Evolutionary conservation across 192 early-diverging fungal genomes (phyloP), one percentile per base, ranked within the genome.

Genomic region (Podila horticola): DNA sequence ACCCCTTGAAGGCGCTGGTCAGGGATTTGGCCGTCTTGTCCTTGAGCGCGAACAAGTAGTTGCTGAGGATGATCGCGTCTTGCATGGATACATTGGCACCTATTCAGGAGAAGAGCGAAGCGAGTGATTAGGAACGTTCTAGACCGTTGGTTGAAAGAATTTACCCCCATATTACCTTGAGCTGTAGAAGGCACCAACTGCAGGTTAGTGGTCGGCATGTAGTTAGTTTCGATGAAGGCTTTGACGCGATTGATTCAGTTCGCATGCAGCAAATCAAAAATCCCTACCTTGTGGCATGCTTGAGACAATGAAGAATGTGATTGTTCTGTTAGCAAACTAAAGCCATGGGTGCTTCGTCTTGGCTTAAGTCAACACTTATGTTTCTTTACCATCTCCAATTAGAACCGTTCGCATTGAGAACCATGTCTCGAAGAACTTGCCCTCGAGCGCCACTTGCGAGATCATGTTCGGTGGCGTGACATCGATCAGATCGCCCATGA

Each of bases 391-490:
- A 58, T 65, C 71, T 3, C 71, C 71, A 28, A 72, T 61, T 3
- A 73, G 71, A 10, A 61, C 71, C 0, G 55, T 49, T 20, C 64
- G n/a, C 33, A 28, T 29, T 58, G 24, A 6, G 26, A 48, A 66
- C 71, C 71, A 73, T 6, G 71, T 73, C n/a, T 73, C 64, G 24
- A 73, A 73, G n/a, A 73, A 73, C 64, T 74, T 74, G 17, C 64
- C 64, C 24, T 74, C 72, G 10, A 66, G 30, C 7, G 58, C 55
- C 7, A 61, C 64, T 36, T 66, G 72, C 0, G 72, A 67, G 28
- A 74, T 67, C 11, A 31, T 15, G 3, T 67, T 64, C 17, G 58
- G 7, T 5, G 58, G 72, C 1, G 49, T 74, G 41, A 51, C 64
- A 52, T 62, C 57, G 15, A 74, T 74, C 6, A 74, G 50, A 51